These are phyloP conservation scores for Aspergillus spinulosporus DNA, from an alignment of 2,329 filamentous ascomycete species.

Conservation along the genomic window DNA sequence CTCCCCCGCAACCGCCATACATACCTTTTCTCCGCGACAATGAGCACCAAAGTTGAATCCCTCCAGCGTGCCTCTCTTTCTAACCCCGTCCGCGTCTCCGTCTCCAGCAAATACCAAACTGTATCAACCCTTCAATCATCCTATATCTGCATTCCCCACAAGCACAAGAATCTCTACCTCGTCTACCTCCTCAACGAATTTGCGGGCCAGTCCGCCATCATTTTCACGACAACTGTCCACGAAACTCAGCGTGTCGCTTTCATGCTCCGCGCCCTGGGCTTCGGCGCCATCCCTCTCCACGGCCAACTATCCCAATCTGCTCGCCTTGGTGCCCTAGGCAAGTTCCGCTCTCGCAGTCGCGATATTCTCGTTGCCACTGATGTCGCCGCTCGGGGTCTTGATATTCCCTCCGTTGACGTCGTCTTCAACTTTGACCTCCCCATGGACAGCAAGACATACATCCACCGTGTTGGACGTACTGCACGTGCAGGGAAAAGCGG, in stretches of 20 bases:
- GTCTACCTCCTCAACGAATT: conserved; percentile 85
- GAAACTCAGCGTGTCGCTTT: conserved; percentile 86
- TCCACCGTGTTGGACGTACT: conserved; percentile 85
- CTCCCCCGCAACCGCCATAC: conserved; percentile 75
- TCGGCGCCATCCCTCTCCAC: conserved; percentile 88
- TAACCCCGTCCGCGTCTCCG: conserved; percentile 79
- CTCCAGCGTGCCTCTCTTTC: conserved; percentile 85
- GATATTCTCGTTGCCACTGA: conserved; percentile 89
- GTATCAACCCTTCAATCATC: conserved; percentile 84
- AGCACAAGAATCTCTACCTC: conserved; percentile 86
- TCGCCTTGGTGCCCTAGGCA: conserved; percentile 82
- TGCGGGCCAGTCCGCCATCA: conserved; percentile 77
- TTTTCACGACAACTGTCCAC: conserved; percentile 90
- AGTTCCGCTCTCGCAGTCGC: conserved; percentile 78
- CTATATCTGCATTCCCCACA: conserved; percentile 82
- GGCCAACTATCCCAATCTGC: conserved; percentile 86
- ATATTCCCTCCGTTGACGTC: conserved; percentile 87
- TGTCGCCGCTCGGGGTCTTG: conserved; percentile 87
- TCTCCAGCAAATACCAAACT: conserved; percentile 86
- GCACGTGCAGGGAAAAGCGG: conserved; percentile 84
- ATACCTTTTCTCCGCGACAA: conserved; percentile 90
- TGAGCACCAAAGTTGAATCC: conserved; percentile 89
- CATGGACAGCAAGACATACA: conserved; percentile 83
- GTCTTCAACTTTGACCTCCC: conserved; percentile 86
- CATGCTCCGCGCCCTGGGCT: conserved; percentile 78